Evolutionary conservation across 129 eudicot genomes (phyloP).

Genomic region (Sambucus nigra): DNA sequence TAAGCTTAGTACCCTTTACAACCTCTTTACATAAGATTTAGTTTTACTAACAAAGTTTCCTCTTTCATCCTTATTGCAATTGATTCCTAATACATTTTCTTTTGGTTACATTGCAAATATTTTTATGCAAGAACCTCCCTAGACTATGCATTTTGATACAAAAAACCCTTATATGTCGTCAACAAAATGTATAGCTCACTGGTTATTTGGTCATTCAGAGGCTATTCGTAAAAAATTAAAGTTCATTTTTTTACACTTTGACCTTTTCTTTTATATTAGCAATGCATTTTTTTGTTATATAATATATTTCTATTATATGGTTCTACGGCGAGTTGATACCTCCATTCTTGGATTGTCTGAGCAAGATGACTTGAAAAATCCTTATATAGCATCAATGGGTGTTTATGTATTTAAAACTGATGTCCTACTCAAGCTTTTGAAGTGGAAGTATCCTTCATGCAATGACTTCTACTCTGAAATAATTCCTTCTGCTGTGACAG

Average conservation of each 20-base stretch:
- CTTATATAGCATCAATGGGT: slow-evolving; percentile 93
- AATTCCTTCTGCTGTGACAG: slow-evolving; percentile 70
- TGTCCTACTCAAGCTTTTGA: slow-evolving; percentile 57
- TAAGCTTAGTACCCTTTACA: not conserved
- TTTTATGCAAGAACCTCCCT: too few relatives aligned
- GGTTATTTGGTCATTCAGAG: too few relatives aligned
- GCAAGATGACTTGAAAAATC: slow-evolving; percentile 42
- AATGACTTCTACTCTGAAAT: slow-evolving; percentile 93
- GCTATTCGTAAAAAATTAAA: too few relatives aligned
- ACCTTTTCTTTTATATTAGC: not conserved
- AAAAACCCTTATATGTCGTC: too few relatives aligned
- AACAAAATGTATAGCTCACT: too few relatives aligned
- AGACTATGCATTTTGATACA: too few relatives aligned
- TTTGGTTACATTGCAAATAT: too few relatives aligned
- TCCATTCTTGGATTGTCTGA: slow-evolving; percentile 64
- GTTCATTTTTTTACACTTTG: too few relatives aligned
- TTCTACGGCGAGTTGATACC: slow-evolving; percentile 76
- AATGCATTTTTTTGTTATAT: too few relatives aligned
- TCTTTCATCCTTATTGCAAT: too few relatives aligned
- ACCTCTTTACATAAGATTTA: not conserved
- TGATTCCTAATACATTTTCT: too few relatives aligned
- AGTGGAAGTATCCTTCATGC: slow-evolving; percentile 48
- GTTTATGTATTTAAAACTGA: slow-evolving; percentile 82
- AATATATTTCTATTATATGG: not conserved
- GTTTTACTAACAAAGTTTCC: too few relatives aligned